A percentile compares a stretch with the other conserved stretches of the same genome.
phyloP scores from a whole-genome alignment of 305 asterid species.

The Fraxinus sp. region DNA sequence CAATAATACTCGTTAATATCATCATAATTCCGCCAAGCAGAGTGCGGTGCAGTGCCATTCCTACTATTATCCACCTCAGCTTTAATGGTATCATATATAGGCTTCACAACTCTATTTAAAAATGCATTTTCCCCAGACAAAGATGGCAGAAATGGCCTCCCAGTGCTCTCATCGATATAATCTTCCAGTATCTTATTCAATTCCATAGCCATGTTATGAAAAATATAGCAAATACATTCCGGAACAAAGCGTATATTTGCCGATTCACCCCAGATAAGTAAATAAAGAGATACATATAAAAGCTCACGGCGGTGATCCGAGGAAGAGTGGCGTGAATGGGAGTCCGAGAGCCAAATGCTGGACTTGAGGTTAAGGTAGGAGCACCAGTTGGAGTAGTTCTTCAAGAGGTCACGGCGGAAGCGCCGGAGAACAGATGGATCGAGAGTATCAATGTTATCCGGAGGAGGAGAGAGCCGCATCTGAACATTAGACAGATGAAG shows the following conservation, averaged over 20 bases:
- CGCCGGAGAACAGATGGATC: constrained; percentile 43
- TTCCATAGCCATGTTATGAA: constrained; percentile 51
- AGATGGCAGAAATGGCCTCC: constrained; percentile 46
- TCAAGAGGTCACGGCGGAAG: constrained; percentile 38
- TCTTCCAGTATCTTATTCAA: constrained; percentile 44
- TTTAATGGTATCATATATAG: constrained; percentile 39
- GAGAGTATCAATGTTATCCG: constrained; percentile 33
- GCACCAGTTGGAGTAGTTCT: constrained; percentile 46
- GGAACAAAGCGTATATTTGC: constrained; percentile 51
- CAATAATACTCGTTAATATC: constrained; percentile 54
- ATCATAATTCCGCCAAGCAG: constrained; percentile 56
- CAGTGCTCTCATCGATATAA: constrained; percentile 48
- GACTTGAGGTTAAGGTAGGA: constrained; percentile 38
- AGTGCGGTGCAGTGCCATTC: constrained; percentile 53
- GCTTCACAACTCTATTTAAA: constrained; percentile 36
- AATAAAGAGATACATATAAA: constrained; percentile 39
- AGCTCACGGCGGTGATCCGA: constrained; percentile 48
- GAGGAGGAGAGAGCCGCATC: constrained; percentile 22
- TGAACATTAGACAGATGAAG: constrained; percentile 42
- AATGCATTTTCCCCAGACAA: constrained; percentile 45
- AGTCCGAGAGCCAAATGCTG: constrained; percentile 40
- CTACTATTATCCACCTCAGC: constrained; percentile 43
- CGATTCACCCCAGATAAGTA: constrained; percentile 53
- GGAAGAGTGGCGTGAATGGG: constrained; percentile 14
- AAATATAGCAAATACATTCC: constrained; percentile 42